phyloP scores from a whole-genome alignment of 139 green algal genomes.

The Closterium sp. region DNA sequence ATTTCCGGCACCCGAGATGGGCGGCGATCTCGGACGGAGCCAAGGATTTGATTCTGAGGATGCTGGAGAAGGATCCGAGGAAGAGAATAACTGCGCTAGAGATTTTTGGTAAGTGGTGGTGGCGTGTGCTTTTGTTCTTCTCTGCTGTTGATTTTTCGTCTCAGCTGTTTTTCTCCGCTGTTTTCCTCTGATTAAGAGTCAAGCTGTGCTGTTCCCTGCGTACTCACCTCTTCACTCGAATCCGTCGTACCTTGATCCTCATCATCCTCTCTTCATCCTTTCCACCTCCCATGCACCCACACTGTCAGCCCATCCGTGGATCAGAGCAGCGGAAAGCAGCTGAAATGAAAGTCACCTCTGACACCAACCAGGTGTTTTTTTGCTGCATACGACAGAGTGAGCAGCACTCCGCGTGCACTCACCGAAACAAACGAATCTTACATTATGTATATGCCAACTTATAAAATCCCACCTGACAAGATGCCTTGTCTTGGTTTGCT shows the following conservation, averaged over 20 bases:
- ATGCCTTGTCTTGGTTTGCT: background rate
- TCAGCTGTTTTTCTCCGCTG: no score
- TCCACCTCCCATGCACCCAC: background rate
- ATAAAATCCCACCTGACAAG: background rate
- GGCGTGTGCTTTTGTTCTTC: background rate
- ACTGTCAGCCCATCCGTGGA: background rate
- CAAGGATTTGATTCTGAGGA: slow-evolving; percentile 1
- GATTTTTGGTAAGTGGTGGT: slow-evolving; percentile 1
- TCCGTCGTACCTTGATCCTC: no score
- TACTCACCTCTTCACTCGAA: no score
- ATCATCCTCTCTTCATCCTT: background rate
- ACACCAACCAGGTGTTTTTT: no score
- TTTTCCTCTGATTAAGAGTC: no score
- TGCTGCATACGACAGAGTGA: no score
- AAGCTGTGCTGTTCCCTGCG: no score
- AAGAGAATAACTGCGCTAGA: background rate
- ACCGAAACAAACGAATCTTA: no score
- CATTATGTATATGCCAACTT: no score
- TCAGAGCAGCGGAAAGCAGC: background rate
- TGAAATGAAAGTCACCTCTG: background rate
- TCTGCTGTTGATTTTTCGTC: no score
- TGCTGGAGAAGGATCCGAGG: background rate
- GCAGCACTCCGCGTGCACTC: no score
- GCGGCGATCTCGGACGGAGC: background rate
- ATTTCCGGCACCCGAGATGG: slow-evolving; percentile 6